Evolutionary conservation across 1,139 yeast species (phyloP), one percentile per base, ranked within the genome.

Genomic region (Lodderomyces beijingensis): DNA sequence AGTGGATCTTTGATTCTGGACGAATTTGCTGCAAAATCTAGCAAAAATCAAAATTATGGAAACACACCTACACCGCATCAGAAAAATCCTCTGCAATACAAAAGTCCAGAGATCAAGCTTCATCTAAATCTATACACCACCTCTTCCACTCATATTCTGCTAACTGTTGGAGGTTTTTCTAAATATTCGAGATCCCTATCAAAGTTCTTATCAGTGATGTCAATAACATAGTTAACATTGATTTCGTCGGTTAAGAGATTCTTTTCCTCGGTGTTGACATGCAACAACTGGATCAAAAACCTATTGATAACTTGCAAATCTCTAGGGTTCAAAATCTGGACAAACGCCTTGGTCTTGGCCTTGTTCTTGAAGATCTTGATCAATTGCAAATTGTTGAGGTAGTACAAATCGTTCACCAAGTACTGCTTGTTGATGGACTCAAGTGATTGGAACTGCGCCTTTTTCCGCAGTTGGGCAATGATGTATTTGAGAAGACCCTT

Each of bases 391-490:
- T 65, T 56, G 42, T 62, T 50, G 41, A 67, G 52, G 41, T 64
- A 67, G 41, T 62, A 67, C 38, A 68, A 54, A 37, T 65, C 63
- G 34, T 66, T 57, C 28, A 68, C 52, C 36, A 68, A 54, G 42
- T 68, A 67, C 42, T 67, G 74, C 47, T 67, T 68, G 47, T 68
- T 66, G 37, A 58, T 54, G 10, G 66, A 52, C 44, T 67, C 74
- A 21, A 63, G 20, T 4, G 47, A 40, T 43, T 31, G 43, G 49
- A 28, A 50, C 34, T 35, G 46, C 41, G 29, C 39, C 39, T 15
- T 38, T 23, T 45, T 33, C 34, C 31, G 33, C 12, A 21, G 42
- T 29, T 35, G 42, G 25, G 33, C 40, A 36, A 58, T 63, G n/a
- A 62, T 59, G 16, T 49, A 39, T 39, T 57, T 62, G 35, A 67